These are phyloP conservation scores for Nicotiana knightiana DNA, from an alignment of 257 asterid genomes.

Conservation along the genomic window DNA sequence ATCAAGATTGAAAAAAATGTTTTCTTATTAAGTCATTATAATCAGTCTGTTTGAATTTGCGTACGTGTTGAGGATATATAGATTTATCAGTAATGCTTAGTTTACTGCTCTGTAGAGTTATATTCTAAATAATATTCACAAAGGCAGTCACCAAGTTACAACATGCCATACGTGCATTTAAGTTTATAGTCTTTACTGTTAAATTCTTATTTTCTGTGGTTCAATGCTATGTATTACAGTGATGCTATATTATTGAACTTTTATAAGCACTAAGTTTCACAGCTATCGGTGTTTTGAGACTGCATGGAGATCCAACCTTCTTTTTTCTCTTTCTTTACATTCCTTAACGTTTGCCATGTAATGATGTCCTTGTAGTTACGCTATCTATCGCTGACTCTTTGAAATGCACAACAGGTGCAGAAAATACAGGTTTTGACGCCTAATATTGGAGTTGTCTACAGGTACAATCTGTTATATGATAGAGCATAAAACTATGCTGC, in stretches of 20 bases:
- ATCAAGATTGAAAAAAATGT: not conserved
- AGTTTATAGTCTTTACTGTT: not conserved
- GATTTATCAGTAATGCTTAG: not conserved
- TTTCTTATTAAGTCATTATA: not conserved
- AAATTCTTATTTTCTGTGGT: not conserved
- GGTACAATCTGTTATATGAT: slow-evolving; percentile 35
- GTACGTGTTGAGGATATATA: not conserved
- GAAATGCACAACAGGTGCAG: slow-evolving; percentile 57
- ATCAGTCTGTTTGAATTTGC: not conserved
- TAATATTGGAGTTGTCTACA: slow-evolving; percentile 95
- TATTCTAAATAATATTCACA: not conserved
- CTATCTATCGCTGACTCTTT: not conserved
- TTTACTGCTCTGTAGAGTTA: not conserved
- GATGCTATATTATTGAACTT: not conserved
- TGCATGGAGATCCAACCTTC: not conserved
- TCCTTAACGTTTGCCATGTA: not conserved
- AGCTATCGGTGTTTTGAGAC: not conserved
- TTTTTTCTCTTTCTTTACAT: not conserved
- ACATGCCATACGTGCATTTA: not conserved
- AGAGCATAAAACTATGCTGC: not conserved
- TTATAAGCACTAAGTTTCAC: not conserved
- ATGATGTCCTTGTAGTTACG: not conserved
- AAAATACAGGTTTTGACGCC: slow-evolving; percentile 95
- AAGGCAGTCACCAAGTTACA: not conserved
- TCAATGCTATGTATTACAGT: not conserved